Evolutionary conservation across 1,139 yeast species (phyloP), one percentile per base, ranked within the genome.

Genomic region (Dujonia santamariae): DNA sequence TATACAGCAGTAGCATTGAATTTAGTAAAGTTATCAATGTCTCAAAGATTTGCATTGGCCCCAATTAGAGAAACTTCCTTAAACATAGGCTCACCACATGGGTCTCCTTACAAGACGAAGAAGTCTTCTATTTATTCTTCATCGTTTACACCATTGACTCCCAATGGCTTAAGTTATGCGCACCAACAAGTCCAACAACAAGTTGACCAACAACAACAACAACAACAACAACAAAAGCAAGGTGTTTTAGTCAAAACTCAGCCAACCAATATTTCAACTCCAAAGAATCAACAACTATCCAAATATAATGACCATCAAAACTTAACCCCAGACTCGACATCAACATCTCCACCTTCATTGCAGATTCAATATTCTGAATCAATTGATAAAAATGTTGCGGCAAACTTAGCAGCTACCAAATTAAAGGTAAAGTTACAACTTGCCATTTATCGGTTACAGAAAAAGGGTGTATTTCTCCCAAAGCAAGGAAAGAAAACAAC

Each of bases 391-490:
- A 54, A 50, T 38, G 59, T 54, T 34, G 44, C 54, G 25, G 63
- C 61, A 11, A 60, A 56, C 24, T 53, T 59, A 41, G 71, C 78
- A 19, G 88, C 90, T 11, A 68, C 82, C 33, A 75, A 77, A 50
- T 68, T 86, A 49, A 81, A 81, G 51, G 65, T 80, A 47, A 78
- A 90, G 48, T 69, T 87, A 26, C 84, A 80, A 51, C 62, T 86
- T 46, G 97, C 97, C 1, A 75, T 83, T 48, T 85, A 78, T 62
- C 86, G 85, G 53, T 75, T 85, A 38, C 75, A 59, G 18, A 45
- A 36, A 20, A 32, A 30, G 21, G 38, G 38, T 15, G n/a, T 27
- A 9, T 25, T 22, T 20, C 21, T 15, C 5, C 15, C 30, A 4
- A 22, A 22, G 19, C 9, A 16, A 6, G 11, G 8, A 6, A 16